These are phyloP conservation scores for Quercus lobata DNA, from an alignment of 331 rosid genomes.

Conservation along the genomic window DNA sequence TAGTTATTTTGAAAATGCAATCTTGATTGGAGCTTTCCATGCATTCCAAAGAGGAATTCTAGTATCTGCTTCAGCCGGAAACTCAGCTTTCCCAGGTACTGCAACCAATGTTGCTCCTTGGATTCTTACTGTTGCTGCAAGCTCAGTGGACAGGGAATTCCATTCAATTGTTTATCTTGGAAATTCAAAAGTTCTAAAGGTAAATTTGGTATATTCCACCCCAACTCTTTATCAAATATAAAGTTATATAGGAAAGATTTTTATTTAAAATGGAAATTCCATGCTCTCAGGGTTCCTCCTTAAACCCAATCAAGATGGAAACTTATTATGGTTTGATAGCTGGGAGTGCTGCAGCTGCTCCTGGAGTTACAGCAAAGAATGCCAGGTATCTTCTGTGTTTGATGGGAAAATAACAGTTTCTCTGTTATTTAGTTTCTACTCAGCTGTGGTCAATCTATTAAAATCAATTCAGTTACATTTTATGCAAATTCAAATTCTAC, in stretches of 20 bases:
- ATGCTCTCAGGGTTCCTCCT: slow-evolving; percentile 50
- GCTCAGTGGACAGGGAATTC: slow-evolving; percentile 57
- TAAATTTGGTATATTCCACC: slow-evolving; percentile 20
- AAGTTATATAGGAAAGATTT: not conserved
- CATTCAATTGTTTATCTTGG: slow-evolving; percentile 55
- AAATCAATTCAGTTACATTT: not conserved
- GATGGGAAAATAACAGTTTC: not conserved
- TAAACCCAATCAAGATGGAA: slow-evolving; percentile 62
- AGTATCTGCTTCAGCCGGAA: slow-evolving; percentile 74
- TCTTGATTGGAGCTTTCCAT: slow-evolving; percentile 59
- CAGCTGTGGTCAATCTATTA: not conserved
- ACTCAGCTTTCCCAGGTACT: slow-evolving; percentile 58
- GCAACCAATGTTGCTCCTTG: slow-evolving; percentile 77
- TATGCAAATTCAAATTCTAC: not conserved
- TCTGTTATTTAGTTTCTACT: slow-evolving; percentile 6
- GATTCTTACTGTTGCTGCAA: slow-evolving; percentile 80
- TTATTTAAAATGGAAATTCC: not conserved
- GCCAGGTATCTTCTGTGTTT: slow-evolving; percentile 49
- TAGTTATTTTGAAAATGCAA: slow-evolving; percentile 39
- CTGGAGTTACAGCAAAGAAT: slow-evolving; percentile 41
- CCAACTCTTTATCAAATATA: not conserved
- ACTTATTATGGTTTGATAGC: slow-evolving; percentile 38
- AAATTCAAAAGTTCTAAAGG: slow-evolving; percentile 55
- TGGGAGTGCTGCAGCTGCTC: slow-evolving; percentile 56
- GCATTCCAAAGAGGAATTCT: slow-evolving; percentile 64